Base-by-base conservation (phyloP, 306 rosid genomes). In the Biancaea sappan region DNA sequence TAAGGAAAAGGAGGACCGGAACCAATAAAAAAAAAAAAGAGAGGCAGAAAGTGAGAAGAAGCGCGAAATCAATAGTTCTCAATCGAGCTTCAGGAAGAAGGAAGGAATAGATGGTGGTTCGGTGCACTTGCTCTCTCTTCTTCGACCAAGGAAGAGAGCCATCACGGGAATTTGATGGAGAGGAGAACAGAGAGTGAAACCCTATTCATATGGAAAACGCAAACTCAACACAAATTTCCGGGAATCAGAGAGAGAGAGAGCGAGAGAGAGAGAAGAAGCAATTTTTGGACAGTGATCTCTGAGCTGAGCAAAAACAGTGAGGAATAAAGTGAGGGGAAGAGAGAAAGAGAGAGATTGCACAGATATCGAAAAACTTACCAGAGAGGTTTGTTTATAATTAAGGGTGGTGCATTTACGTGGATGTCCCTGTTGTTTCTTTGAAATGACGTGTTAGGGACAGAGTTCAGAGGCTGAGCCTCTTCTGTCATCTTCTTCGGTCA, bases 371-470 rank as follows among this genome's bases (percentile, higher is more conserved):
- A 78, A 86, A 79, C 78, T 66, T 69, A 76, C 79, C 79, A 79
- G 70, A 14, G 63, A 53, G 19, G 77, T 74, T 53, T 83, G n/a
- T 77, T 64, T 80, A 78, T 72, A 66, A 83, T 52, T 81, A 73
- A 71, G 77, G 86, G 85, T 18, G 5, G 4, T 84, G 88, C 85
- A 91, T 86, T 93, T 89, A 91, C 96, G 85, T 79, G 51, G 9
- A 22, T 93, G 92, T 93, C 97, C 97, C 88, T 88, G 19, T 44
- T 75, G 69, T 83, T 84, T 77, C 66, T 76, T 63, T 56, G 83
- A 86, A 84, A 80, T 85, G 89, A 91, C 89, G 63, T 73, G 40
- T 73, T 80, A 54, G 85, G 79, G 50, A 21, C 32, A 37, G 14
- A 37, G 32, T 12, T 32, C 69, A 11, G 50, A 24, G 31, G 50